Conservation (phyloP, 139 green algal genomes). For the Ostreobium quekettii region DNA sequence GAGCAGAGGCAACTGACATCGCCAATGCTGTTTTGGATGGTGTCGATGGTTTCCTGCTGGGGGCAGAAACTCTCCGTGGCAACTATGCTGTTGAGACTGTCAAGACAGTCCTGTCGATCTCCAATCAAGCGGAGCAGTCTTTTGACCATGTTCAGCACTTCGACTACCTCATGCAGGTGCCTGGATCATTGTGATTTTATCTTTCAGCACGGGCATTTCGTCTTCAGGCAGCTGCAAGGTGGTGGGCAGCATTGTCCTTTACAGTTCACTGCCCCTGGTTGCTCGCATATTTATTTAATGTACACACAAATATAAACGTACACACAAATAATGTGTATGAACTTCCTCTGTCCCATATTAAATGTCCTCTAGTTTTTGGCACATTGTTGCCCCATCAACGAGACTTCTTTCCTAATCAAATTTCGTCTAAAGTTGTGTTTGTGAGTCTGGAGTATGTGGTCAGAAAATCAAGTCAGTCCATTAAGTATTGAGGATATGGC, state of each 20-base stretch:
- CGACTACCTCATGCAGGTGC: conserved; percentile 44
- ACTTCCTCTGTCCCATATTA: no score
- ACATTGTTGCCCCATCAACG: no score
- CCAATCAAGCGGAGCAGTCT: conserved; percentile 45
- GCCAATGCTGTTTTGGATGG: conserved; percentile 84
- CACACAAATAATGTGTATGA: no score
- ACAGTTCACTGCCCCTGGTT: no score
- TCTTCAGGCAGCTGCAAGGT: background rate
- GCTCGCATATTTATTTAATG: no score
- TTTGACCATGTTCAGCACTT: conserved; percentile 60
- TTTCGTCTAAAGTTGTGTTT: no score
- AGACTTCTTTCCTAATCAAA: no score
- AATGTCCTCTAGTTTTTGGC: no score
- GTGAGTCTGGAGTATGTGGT: no score
- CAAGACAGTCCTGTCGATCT: conserved; percentile 55
- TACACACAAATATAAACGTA: no score
- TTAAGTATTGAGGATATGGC: no score
- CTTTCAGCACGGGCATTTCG: background rate
- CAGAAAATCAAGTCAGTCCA: no score
- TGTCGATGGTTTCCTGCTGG: conserved; percentile 81
- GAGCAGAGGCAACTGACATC: conserved; percentile 80
- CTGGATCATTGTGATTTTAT: conserved; percentile 11
- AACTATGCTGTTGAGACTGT: conserved; percentile 67
- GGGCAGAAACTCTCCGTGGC: conserved; percentile 64
- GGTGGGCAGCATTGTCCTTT: background rate